Base-by-base conservation (phyloP, 192 early-diverging fungal genomes). In the Ambispora gerdemannii region DNA sequence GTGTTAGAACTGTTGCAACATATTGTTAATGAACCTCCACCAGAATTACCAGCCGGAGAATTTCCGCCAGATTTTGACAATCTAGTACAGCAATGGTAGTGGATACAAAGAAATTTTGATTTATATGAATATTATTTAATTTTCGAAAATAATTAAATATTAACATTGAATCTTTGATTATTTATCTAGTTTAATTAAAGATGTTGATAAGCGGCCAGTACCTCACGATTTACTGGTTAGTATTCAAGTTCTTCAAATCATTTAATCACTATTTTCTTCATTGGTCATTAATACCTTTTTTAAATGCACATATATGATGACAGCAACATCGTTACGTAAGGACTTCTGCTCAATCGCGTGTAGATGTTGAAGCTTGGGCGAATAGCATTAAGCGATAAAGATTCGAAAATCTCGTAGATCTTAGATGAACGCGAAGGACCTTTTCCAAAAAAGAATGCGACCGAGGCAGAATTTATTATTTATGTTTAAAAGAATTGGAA, bases 1-100 rank as follows among this genome's bases (percentile, higher is more conserved):
- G 89, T 94, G 28, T 92, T 98, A 77, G 97, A 98, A 62, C 81
- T 98, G 72, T 84, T 98, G 59, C 90, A 94, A 75, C 93, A 90
- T 67, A 95, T 98, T 73, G 89, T 90, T 2, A 90, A 93, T 72
- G 93, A 97, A 71, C 90, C 91, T 4, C 78, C 90, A 55, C 95
- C 97, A 15, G 83, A 78, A 20, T 82, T 97, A 31, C 90, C 95
- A 13, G 68, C 74, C 7, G 86, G 87, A 13, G 74, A 91, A 70
- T 96, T 93, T 74, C 86, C 92, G 13, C 72, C 73, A 7, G 86
- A 87, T 31, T 84, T 98, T 63, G 87, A 89, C 59, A 88, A 90
- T 43, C 87, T 98, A 72, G 80, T 96, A 65, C 76, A 82, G 10
- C 72, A 82, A 63, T 92, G 92, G 90, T 91, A 67, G 77, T 50